Conservation (phyloP, 257 asterid genomes). For the Linaria vulgaris region DNA sequence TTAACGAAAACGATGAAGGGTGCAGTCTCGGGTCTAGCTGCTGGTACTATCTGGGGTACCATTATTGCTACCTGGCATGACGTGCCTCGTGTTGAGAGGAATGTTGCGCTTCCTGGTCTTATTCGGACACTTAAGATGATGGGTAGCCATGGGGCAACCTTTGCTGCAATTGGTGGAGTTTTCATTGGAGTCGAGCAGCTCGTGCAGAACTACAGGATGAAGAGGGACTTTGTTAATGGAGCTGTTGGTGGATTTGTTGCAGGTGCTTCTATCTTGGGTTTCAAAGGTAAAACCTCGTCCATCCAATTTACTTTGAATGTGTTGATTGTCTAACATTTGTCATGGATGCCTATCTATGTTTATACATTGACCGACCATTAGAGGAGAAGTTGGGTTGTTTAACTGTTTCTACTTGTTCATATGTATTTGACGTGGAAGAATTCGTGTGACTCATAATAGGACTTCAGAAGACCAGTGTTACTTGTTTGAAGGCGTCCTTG, state of each 20-base stretch:
- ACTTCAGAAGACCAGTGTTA: too few species aligned
- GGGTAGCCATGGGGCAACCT: constrained; percentile 83
- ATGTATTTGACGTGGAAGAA: too few species aligned
- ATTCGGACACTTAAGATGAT: constrained; percentile 89
- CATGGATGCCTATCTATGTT: too few species aligned
- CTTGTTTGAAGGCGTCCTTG: too few species aligned
- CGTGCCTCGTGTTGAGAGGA: constrained; percentile 97
- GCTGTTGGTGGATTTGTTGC: constrained; percentile 96
- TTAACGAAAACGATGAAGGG: constrained; percentile 71
- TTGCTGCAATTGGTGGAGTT: constrained; percentile 96
- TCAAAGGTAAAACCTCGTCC: constrained; percentile 58
- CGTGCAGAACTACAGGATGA: constrained; percentile 72
- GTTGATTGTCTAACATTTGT: too few species aligned
- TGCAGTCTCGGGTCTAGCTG: constrained; percentile 69
- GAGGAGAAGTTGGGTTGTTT: too few species aligned
- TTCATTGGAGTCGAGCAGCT: constrained; percentile 84
- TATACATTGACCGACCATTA: too few species aligned
- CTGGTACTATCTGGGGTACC: constrained; percentile 92
- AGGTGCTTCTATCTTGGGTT: constrained; percentile 86
- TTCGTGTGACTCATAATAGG: too few species aligned
- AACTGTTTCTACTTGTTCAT: too few species aligned
- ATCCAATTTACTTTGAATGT: too few species aligned
- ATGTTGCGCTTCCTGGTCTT: constrained; percentile 91
- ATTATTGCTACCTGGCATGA: constrained; percentile 94
- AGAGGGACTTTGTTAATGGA: constrained; percentile 89